Evolutionary conservation across 2,329 filamentous ascomycete genomes (phyloP).

Genomic region (Cladophialophora chaetospira): DNA sequence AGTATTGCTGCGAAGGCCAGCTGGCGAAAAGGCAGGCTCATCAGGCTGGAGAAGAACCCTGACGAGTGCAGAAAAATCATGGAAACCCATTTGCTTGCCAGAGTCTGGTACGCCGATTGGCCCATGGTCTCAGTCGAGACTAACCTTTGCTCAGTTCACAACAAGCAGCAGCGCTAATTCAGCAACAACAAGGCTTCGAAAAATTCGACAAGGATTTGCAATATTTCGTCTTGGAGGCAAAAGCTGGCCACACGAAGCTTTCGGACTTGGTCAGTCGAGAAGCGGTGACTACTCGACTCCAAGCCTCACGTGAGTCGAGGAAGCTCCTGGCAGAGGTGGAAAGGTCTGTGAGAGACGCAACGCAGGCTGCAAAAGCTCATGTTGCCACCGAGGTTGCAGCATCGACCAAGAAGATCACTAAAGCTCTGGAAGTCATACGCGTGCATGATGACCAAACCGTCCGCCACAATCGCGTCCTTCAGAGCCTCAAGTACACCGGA

Average conservation of each 20-base stretch:
- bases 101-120: background rate
- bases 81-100: background rate
- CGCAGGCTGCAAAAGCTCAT: no score
- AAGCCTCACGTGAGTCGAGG: no score
- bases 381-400: no score
- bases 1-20: background rate
- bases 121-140: background rate
- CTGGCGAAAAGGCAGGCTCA: background rate
- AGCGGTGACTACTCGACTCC: no score
- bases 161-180: background rate
- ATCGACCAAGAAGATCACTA: background rate
- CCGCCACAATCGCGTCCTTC: background rate
- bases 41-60: background rate
- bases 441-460: background rate
- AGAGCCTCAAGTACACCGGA: constrained; percentile 4
- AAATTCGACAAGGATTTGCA: no score
- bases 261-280: no score
- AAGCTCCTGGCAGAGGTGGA: no score
- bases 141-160: background rate
- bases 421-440: background rate
- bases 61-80: background rate
- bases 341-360: no score
- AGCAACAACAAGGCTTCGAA: no score
- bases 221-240: no score
- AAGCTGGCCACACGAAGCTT: no score